These are phyloP conservation scores for Simplicillium aogashimaense DNA, from an alignment of 2,329 filamentous ascomycete genomes.

Conservation along the genomic window DNA sequence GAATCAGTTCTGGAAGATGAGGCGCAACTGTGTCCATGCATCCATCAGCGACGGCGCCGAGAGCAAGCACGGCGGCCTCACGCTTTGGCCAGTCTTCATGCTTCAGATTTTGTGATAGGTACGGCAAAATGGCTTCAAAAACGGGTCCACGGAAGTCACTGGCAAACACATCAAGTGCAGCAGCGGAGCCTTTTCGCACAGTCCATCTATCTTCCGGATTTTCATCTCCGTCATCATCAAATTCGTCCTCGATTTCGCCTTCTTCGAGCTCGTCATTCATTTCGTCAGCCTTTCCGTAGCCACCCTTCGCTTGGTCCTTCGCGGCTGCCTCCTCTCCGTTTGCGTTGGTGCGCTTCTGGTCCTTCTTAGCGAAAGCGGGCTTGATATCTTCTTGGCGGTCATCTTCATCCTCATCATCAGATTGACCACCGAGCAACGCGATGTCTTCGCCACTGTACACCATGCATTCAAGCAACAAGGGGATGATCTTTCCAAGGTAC, in stretches of 20 bases:
- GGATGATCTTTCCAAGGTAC: conserved; percentile 75
- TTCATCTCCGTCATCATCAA: conserved; percentile 65
- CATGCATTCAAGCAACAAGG: conserved; percentile 88
- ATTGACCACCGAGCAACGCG: conserved; percentile 69
- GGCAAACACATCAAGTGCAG: conserved; percentile 87
- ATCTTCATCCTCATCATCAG: conserved; percentile 83
- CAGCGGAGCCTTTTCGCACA: conserved; percentile 90
- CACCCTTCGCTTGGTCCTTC: conserved; percentile 39
- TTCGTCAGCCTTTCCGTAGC: conserved; percentile 42
- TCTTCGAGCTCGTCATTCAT: conserved; percentile 76
- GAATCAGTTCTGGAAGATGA: conserved; percentile 81
- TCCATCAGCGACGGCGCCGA: conserved; percentile 90
- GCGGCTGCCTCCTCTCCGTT: conserved; percentile 41
- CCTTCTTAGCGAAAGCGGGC: conserved; percentile 75
- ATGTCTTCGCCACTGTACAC: conserved; percentile 94
- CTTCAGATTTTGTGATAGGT: conserved; percentile 79
- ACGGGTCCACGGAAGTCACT: conserved; percentile 81
- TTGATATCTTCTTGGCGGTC: conserved; percentile 87
- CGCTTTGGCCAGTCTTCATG: conserved; percentile 85
- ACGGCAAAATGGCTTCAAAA: conserved; percentile 86
- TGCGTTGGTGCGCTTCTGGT: conserved; percentile 41
- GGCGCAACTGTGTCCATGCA: conserved; percentile 85
- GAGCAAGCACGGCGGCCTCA: conserved; percentile 86
- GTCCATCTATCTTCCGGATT: conserved; percentile 93
- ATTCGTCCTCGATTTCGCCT: conserved; percentile 70